Evolutionary conservation across 176 grass and related monocot species (phyloP).

Genomic region (Zoysia japonica): DNA sequence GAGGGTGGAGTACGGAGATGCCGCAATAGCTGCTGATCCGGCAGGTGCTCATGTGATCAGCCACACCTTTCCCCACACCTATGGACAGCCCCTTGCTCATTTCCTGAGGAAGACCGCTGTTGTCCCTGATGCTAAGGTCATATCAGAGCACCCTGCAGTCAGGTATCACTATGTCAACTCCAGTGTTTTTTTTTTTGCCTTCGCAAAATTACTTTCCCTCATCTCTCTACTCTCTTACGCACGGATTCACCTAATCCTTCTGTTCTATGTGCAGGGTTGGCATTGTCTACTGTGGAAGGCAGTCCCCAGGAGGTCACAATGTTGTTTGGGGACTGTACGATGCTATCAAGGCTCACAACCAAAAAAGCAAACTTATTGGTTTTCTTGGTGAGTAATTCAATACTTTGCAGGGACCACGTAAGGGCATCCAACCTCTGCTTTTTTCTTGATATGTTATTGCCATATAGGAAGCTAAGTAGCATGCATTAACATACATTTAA

Average conservation of each 20-base stretch:
- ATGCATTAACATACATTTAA: neutral
- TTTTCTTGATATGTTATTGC: neutral
- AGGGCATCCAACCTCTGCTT: neutral
- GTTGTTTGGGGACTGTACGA: slow-evolving; percentile 89
- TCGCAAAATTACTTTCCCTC: neutral
- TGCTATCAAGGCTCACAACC: slow-evolving; percentile 92
- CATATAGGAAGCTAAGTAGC: neutral
- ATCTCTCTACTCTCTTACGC: neutral
- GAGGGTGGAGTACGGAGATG: slow-evolving; percentile 86
- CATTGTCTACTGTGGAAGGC: slow-evolving; percentile 93
- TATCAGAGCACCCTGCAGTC: slow-evolving; percentile 69
- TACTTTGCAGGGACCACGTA: slow-evolving; percentile 6
- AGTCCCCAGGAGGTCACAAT: slow-evolving; percentile 97
- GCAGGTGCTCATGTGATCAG: slow-evolving; percentile 90
- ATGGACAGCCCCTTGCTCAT: slow-evolving; percentile 83
- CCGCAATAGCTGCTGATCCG: slow-evolving; percentile 75
- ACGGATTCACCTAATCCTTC: neutral
- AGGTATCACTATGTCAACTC: slow-evolving; percentile 45
- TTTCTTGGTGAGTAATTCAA: slow-evolving; percentile 71
- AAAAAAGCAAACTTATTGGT: slow-evolving; percentile 80
- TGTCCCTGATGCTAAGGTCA: slow-evolving; percentile 78
- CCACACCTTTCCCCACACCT: slow-evolving; percentile 77
- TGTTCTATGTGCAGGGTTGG: slow-evolving; percentile 67
- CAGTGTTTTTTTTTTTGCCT: neutral
- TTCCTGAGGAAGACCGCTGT: slow-evolving; percentile 81